These are phyloP conservation scores for Echinochloa phyllopogon DNA, from an alignment of 176 grass and related monocot species.

Conservation along the genomic window DNA sequence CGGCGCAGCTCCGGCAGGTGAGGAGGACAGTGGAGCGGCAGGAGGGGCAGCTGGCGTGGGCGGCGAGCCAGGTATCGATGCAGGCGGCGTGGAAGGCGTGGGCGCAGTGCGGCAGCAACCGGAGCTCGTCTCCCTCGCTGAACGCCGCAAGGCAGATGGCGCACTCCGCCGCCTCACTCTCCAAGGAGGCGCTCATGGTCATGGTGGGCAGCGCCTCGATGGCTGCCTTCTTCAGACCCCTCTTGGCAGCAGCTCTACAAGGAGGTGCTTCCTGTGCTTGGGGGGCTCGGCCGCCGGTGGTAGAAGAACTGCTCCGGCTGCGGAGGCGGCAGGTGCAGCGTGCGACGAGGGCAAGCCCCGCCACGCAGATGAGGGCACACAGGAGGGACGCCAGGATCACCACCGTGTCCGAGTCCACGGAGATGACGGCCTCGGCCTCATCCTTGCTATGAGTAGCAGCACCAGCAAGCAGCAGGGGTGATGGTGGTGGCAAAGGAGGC, in stretches of 20 bases:
- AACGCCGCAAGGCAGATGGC: slow-evolving; percentile 64
- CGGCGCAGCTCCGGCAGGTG: slow-evolving; percentile 53
- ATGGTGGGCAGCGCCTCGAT: slow-evolving; percentile 64
- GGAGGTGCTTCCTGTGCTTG: too few relatives aligned
- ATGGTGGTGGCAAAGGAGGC: too few relatives aligned
- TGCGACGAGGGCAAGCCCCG: slow-evolving; percentile 65
- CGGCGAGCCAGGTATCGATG: slow-evolving; percentile 63
- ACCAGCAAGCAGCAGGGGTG: not conserved
- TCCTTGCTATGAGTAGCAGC: too few relatives aligned
- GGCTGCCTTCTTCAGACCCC: slow-evolving; percentile 66
- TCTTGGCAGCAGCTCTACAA: too few relatives aligned
- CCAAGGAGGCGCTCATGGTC: not conserved
- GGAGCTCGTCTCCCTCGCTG: slow-evolving; percentile 51
- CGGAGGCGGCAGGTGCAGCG: slow-evolving; percentile 53
- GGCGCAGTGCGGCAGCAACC: slow-evolving; percentile 63
- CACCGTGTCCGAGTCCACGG: slow-evolving; percentile 69
- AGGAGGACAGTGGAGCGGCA: slow-evolving; percentile 48
- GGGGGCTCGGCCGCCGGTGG: too few relatives aligned
- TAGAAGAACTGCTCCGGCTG: too few relatives aligned
- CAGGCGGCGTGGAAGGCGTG: slow-evolving; percentile 64
- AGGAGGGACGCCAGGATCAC: slow-evolving; percentile 71
- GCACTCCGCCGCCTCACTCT: slow-evolving; percentile 28
- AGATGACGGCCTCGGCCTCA: too few relatives aligned
- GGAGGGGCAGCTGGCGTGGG: slow-evolving; percentile 54
- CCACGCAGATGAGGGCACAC: slow-evolving; percentile 67